phyloP scores from a whole-genome alignment of 2,329 filamentous ascomycete genomes.

The Neofusicoccum laricinum region DNA sequence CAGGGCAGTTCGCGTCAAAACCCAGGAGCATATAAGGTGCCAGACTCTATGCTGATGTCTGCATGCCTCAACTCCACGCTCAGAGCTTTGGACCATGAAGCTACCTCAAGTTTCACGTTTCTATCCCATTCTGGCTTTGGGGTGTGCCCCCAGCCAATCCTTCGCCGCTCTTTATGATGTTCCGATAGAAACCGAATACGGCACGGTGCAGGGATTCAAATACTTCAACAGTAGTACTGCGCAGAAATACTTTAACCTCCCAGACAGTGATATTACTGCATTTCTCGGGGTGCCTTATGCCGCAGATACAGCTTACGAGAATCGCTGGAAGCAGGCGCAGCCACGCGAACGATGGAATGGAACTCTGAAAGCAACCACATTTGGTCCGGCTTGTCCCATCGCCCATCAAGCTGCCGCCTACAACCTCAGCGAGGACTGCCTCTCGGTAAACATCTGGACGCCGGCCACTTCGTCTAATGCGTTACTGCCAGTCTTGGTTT shows the following conservation, averaged over 20 bases:
- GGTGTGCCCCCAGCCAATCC: not conserved
- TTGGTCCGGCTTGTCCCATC: not conserved
- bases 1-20: no score
- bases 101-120: no score
- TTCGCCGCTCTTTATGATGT: conserved; percentile 15
- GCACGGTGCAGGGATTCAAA: conserved; percentile 5
- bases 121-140: not conserved
- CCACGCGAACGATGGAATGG: not conserved
- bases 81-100: no score
- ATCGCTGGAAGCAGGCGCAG: conserved; percentile 1
- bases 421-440: conserved; percentile 27
- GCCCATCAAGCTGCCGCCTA: not conserved
- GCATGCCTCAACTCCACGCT: no score
- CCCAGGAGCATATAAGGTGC: no score
- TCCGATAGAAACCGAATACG: conserved; percentile 14
- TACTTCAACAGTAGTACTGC: not conserved
- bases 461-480: conserved; percentile 24
- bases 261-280: not conserved
- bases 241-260: not conserved
- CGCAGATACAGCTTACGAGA: not conserved
- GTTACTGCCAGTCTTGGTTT: conserved; percentile 28
- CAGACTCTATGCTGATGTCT: no score
- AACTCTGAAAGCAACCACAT: not conserved
- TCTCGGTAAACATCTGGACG: conserved; percentile 34
- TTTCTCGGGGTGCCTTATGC: not conserved